Evolutionary conservation across 371 early-diverging fungal genomes (phyloP).

Genomic region (Entomophthora muscae): DNA sequence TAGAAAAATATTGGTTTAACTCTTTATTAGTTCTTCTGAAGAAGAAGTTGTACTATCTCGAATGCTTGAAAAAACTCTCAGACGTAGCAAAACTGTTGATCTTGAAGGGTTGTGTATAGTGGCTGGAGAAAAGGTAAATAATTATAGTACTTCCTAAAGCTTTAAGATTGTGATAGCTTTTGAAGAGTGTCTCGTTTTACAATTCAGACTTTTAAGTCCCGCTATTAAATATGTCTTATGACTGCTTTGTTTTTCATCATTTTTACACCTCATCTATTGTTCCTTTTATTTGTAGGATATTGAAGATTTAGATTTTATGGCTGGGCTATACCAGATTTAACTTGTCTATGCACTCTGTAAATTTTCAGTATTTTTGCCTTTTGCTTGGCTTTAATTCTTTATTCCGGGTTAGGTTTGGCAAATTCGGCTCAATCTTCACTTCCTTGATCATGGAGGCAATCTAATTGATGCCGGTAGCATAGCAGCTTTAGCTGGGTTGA

Average conservation of each 20-base stretch:
- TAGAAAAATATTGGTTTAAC: neutral
- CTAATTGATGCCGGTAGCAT: conserved; percentile 77
- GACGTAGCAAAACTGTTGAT: conserved; percentile 73
- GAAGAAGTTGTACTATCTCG: conserved; percentile 70
- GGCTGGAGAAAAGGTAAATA: conserved; percentile 72
- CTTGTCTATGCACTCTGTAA: too few species aligned
- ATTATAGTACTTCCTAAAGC: too few species aligned
- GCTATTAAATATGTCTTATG: too few species aligned
- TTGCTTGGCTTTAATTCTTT: neutral
- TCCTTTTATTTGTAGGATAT: too few species aligned
- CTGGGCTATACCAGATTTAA: neutral
- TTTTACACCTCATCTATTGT: too few species aligned
- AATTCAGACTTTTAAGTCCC: too few species aligned
- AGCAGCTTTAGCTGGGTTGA: conserved; percentile 74
- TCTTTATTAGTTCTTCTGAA: conserved; percentile 32
- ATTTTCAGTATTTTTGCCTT: neutral
- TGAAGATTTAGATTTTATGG: too few species aligned
- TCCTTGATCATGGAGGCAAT: conserved; percentile 87
- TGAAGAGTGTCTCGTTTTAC: too few species aligned
- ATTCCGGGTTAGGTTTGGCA: conserved; percentile 58
- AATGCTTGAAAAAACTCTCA: conserved; percentile 72
- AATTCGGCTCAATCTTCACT: conserved; percentile 75
- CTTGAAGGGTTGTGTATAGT: conserved; percentile 92
- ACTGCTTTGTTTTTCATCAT: too few species aligned
- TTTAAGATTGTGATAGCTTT: too few species aligned